These are phyloP conservation scores for Oryza glumipatula DNA, from an alignment of 176 grass and related monocot species.

Conservation along the genomic window DNA sequence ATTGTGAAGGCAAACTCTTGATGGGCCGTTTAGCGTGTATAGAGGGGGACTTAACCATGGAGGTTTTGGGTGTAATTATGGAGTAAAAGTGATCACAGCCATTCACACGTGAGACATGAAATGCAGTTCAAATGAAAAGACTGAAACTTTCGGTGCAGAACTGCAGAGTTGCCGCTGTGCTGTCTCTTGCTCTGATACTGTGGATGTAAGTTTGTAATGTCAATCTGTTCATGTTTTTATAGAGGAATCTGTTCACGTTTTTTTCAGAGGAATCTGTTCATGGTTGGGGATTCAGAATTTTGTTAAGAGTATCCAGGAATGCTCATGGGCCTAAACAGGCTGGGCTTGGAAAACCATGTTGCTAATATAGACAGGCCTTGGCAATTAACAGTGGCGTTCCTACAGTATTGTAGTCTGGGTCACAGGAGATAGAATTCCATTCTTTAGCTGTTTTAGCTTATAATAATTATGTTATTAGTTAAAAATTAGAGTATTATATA, in stretches of 20 bases:
- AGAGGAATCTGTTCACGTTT: too few relatives aligned
- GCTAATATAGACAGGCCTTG: neutral
- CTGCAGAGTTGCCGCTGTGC: neutral
- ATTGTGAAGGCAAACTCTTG: neutral
- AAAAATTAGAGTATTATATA: too few relatives aligned
- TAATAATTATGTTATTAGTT: too few relatives aligned
- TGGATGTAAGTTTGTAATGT: neutral
- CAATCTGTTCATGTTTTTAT: too few relatives aligned
- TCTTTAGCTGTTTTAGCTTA: too few relatives aligned
- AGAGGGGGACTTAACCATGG: neutral
- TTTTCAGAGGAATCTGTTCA: neutral
- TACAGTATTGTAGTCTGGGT: too few relatives aligned
- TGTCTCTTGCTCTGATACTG: neutral
- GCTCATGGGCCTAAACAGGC: neutral
- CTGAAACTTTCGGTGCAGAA: neutral
- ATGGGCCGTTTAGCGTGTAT: neutral
- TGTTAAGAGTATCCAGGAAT: neutral
- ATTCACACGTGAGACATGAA: neutral
- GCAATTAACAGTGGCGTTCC: neutral
- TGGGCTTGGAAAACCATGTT: neutral
- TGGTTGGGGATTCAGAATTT: neutral
- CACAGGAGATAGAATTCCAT: too few relatives aligned
- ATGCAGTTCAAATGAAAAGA: neutral
- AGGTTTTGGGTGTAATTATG: neutral
- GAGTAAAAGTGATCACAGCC: neutral